Percentiles rank a stretch among this genome's conserved stretches.
These are phyloP conservation scores for Keithomyces neogunnii DNA, from an alignment of 2,329 filamentous ascomycete species.

Conservation along the genomic window DNA sequence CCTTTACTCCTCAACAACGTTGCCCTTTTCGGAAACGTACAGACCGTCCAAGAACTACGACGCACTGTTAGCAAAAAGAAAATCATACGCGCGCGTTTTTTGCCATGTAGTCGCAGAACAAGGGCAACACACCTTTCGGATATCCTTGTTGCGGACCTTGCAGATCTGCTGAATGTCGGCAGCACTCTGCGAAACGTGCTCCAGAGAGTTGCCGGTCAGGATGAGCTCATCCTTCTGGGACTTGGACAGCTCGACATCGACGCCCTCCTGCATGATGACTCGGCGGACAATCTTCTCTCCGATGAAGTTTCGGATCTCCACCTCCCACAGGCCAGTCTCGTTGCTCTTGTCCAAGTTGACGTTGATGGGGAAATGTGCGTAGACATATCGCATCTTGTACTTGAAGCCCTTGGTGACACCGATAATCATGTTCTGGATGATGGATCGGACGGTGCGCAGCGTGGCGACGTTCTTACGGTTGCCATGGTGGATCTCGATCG, in stretches of 20 bases:
- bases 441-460: constrained; percentile 92
- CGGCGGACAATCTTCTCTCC: constrained; percentile 98
- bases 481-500: constrained; percentile 98
- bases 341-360: constrained; percentile 96
- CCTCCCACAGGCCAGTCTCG: constrained; percentile 79
- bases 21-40: constrained; percentile 98
- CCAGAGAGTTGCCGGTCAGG: constrained; percentile 87
- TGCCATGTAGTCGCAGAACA: background rate
- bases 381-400: constrained; percentile 99
- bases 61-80: constrained; percentile 14
- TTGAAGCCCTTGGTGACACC: constrained; percentile 99
- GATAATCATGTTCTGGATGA: constrained; percentile 98
- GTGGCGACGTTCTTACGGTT: constrained; percentile 95
- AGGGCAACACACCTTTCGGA: constrained; percentile 70
- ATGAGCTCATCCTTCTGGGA: constrained; percentile 97
- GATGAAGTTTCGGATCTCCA: constrained; percentile 99
- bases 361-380: constrained; percentile 99
- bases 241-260: constrained; percentile 83
- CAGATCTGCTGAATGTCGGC: constrained; percentile 99
- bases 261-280: constrained; percentile 81
- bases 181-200: constrained; percentile 94
- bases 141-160: constrained; percentile 99
- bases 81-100: no score
- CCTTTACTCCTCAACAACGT: constrained; percentile 68
- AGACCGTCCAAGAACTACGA: constrained; percentile 96